Evolutionary conservation across 2,329 filamentous ascomycete species (phyloP).

Genomic region (Phialocephala sp.): DNA sequence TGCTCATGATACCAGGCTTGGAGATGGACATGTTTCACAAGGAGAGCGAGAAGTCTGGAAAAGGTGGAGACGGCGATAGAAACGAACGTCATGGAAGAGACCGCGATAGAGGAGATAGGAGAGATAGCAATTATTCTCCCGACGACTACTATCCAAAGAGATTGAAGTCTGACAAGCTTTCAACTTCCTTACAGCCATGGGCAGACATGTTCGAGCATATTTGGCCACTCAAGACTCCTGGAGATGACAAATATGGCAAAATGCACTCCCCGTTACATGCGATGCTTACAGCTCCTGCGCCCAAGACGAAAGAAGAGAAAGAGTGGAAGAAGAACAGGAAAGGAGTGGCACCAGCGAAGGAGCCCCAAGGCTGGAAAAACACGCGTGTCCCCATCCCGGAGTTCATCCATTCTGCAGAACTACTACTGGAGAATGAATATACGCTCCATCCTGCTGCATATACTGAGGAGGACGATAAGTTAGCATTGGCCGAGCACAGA

Average conservation of each 20-base stretch:
- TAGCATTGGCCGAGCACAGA: conserved; percentile 58
- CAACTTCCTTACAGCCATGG: conserved; percentile 66
- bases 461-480: conserved; percentile 58
- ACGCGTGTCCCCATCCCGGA: conserved; percentile 82
- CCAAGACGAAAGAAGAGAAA: conserved; percentile 73
- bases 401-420: conserved; percentile 73
- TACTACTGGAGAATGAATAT: conserved; percentile 85
- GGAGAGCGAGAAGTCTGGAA: conserved; percentile 11
- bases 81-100: conserved; percentile 9
- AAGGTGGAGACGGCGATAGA: neutral
- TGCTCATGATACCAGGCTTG: conserved; percentile 89
- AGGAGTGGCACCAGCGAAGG: conserved; percentile 64
- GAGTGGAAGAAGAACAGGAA: conserved; percentile 40
- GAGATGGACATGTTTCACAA: conserved; percentile 86
- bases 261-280: conserved; percentile 88
- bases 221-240: conserved; percentile 88
- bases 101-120: conserved; percentile 9
- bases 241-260: conserved; percentile 79
- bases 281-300: conserved; percentile 77
- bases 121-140: conserved; percentile 47
- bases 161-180: conserved; percentile 57
- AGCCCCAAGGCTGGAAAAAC: conserved; percentile 72
- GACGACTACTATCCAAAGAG: conserved; percentile 65
- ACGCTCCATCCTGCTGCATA: conserved; percentile 81
- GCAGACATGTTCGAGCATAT: conserved; percentile 84